Evolutionary conservation across 352 stramenopile genomes (phyloP).

Genomic region (Globisporangium sylvaticum): DNA sequence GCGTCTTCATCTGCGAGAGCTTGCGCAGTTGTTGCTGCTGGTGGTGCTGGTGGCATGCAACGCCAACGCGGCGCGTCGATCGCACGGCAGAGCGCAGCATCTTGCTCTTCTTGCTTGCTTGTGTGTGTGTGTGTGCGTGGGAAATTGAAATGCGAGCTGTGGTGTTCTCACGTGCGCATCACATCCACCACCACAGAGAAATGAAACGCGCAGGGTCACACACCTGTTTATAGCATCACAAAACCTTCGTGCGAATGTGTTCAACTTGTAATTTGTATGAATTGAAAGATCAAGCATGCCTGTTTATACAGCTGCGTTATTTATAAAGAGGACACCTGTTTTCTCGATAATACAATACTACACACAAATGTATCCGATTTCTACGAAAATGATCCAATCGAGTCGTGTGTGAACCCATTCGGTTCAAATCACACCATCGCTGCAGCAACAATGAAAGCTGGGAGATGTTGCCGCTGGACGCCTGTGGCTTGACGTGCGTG

Average conservation of each 20-base stretch:
- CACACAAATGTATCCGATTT: neutral
- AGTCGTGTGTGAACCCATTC: neutral
- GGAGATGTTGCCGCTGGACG: neutral
- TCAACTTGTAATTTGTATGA: neutral
- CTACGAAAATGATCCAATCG: neutral
- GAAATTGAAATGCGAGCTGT: neutral
- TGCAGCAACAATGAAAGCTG: neutral
- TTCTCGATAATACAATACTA: neutral
- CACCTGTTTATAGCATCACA: neutral
- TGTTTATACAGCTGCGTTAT: neutral
- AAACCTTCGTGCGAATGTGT: neutral
- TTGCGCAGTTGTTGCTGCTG: constrained; percentile 13
- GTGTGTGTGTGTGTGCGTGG: no score
- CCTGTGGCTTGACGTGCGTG: neutral
- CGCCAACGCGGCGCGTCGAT: constrained; percentile 5
- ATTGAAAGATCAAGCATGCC: neutral
- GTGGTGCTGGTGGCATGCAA: neutral
- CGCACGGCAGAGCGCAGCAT: constrained; percentile 15
- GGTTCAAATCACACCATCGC: neutral
- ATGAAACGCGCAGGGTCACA: neutral
- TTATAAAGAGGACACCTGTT: neutral
- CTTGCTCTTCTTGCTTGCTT: neutral
- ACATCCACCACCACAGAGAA: neutral
- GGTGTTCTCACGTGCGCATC: constrained; percentile 3
- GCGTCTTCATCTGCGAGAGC: constrained; percentile 3